A percentile compares a stretch with the other conserved stretches of the same genome.
Evolutionary conservation across 2,329 filamentous ascomycete genomes (phyloP).

Genomic region (Colletotrichum agaves): DNA sequence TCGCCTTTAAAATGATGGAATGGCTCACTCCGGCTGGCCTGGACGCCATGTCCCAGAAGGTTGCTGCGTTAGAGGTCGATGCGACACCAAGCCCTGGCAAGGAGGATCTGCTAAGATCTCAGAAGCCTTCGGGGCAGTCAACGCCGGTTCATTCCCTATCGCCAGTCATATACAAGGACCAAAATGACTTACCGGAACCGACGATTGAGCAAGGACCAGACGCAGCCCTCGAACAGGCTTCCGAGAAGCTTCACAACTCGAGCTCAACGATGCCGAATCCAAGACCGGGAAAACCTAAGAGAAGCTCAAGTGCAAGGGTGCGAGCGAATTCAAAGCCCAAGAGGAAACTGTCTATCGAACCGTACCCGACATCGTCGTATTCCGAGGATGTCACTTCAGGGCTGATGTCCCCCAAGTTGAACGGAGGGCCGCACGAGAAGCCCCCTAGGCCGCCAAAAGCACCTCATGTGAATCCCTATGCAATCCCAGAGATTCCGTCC

Average conservation of each 20-base stretch:
- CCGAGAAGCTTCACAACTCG: conserved; percentile 26
- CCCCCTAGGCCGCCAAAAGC: conserved; percentile 46
- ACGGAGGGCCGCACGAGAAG: conserved; percentile 49
- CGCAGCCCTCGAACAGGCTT: conserved; percentile 15
- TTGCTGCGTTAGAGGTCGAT: conserved; percentile 44
- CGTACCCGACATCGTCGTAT: conserved; percentile 41
- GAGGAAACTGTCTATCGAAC: conserved; percentile 45
- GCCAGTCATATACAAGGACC: conserved; percentile 39
- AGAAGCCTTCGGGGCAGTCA: conserved; percentile 30
- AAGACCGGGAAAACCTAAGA: conserved; percentile 29
- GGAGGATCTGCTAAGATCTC: conserved; percentile 18
- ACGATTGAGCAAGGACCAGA: conserved; percentile 16
- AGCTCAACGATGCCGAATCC: conserved; percentile 11
- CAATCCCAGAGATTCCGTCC: conserved; percentile 50
- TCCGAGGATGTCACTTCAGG: conserved; percentile 46
- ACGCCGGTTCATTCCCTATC: conserved; percentile 25
- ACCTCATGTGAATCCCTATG: conserved; percentile 39
- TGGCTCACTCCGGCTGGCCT: conserved; percentile 73
- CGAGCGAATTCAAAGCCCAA: conserved; percentile 44
- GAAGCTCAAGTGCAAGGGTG: conserved; percentile 41
- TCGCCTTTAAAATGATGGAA: conserved; percentile 76
- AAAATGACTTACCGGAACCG: conserved; percentile 31
- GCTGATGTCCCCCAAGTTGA: conserved; percentile 46
- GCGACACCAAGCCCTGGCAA: conserved; percentile 36
- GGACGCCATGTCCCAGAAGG: conserved; percentile 57